A percentile compares a stretch with the other conserved stretches of the same genome.
Conservation (phyloP, 495 filamentous ascomycete species). For the Mytilinidion resinicola region DNA sequence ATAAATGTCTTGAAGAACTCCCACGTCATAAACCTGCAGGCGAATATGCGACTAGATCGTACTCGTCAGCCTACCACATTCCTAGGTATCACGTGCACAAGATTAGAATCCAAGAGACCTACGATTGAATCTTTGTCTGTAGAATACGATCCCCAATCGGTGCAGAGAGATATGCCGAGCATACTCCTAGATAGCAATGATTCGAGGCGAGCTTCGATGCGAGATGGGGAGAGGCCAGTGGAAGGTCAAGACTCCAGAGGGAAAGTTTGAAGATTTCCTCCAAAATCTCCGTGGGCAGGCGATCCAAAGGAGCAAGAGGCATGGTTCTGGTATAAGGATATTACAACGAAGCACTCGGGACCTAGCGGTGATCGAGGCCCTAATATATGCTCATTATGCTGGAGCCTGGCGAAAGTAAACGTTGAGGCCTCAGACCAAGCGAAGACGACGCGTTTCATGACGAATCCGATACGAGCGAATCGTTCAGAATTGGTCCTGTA, state of each 20-base stretch:
- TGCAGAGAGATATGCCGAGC: conserved; percentile 12
- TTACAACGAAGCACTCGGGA: too few species aligned
- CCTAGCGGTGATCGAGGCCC: too few species aligned
- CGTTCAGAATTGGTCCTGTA: too few species aligned
- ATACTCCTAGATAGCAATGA: conserved; percentile 13
- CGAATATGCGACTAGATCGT: conserved; percentile 9
- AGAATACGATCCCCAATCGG: neutral
- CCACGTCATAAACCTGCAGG: conserved; percentile 22
- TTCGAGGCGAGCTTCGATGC: conserved; percentile 15
- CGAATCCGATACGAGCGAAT: neutral
- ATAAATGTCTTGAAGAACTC: conserved; percentile 11
- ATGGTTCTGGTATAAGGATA: neutral
- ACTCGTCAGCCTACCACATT: too few species aligned
- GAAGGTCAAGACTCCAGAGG: conserved; percentile 10
- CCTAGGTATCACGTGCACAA: too few species aligned
- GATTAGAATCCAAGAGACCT: too few species aligned
- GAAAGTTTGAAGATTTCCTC: conserved; percentile 22
- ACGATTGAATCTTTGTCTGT: conserved; percentile 4
- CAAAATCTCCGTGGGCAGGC: conserved; percentile 19
- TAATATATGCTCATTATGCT: too few species aligned
- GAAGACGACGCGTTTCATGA: neutral
- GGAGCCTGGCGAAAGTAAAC: neutral
- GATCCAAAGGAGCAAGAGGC: conserved; percentile 15
- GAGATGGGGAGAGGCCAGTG: conserved; percentile 13
- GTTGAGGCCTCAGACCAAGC: neutral